Evolutionary conservation across 768 basidiomycete species (phyloP).

Genomic region (Lactifluus piperatus): DNA sequence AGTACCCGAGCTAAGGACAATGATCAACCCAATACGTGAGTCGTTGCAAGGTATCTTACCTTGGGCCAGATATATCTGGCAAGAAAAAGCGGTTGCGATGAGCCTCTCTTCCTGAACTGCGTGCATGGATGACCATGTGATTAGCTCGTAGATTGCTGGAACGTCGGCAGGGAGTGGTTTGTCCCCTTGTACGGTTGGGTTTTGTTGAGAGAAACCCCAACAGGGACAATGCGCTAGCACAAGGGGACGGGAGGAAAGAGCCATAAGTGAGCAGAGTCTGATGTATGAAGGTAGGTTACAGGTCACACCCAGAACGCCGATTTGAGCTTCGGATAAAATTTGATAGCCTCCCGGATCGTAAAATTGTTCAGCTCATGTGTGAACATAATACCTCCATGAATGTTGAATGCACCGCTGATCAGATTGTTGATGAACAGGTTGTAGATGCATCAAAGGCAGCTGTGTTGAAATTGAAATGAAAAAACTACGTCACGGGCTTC

Average conservation of each 20-base stretch:
- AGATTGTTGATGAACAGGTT: too few species aligned
- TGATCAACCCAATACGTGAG: background rate
- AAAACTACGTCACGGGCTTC: too few species aligned
- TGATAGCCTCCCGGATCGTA: too few species aligned
- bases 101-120: background rate
- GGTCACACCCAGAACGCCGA: slow-evolving; percentile 35
- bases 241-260: background rate
- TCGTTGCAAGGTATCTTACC: background rate
- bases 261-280: background rate
- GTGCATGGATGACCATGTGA: background rate
- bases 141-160: slow-evolving; percentile 37
- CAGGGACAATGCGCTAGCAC: slow-evolving; percentile 37
- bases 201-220: slow-evolving; percentile 43
- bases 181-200: slow-evolving; percentile 46
- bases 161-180: slow-evolving; percentile 35
- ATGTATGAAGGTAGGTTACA: background rate
- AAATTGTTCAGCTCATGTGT: slow-evolving; percentile 51
- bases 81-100: slow-evolving; percentile 6
- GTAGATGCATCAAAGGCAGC: slow-evolving; percentile 10
- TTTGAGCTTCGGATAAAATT: slow-evolving; percentile 39
- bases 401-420: too few species aligned
- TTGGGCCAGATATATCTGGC: background rate
- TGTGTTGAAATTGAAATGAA: too few species aligned
- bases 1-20: background rate
- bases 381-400: slow-evolving; percentile 42